Conservation (phyloP, 306 rosid species). For the Alnus rubra region DNA sequence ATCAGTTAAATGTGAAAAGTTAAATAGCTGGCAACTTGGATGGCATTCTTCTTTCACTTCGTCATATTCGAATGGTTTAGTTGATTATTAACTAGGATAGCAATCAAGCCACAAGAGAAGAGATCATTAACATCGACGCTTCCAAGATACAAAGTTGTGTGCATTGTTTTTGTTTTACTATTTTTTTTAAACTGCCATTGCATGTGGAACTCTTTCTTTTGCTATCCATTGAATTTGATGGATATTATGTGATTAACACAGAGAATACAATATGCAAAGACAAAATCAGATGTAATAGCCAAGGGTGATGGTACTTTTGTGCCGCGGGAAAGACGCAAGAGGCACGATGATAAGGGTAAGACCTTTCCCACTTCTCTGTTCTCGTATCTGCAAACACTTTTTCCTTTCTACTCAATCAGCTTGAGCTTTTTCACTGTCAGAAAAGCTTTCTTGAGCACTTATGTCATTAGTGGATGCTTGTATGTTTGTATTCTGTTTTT, state of each 20-base stretch:
- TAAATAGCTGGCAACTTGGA: not conserved
- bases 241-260: constrained; percentile 32
- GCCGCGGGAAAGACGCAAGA: constrained; percentile 82
- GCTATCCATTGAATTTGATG: constrained; percentile 21
- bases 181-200: constrained; percentile 3
- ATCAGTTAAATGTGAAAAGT: not conserved
- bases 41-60: not conserved
- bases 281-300: constrained; percentile 79
- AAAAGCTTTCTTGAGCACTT: not conserved
- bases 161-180: constrained; percentile 6
- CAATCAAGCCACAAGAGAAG: too few species aligned
- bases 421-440: not conserved
- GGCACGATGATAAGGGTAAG: constrained; percentile 84
- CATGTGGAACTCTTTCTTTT: constrained; percentile 11
- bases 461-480: not conserved
- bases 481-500: not conserved
- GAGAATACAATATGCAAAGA: constrained; percentile 92
- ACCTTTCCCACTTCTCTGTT: not conserved
- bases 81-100: not conserved
- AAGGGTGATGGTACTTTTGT: constrained; percentile 90
- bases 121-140: too few species aligned
- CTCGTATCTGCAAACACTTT: not conserved
- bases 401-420: not conserved
- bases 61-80: not conserved
- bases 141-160: not conserved